Percentiles rank a stretch among this genome's conserved stretches.
Evolutionary conservation across 2,329 filamentous ascomycete species (phyloP).

Genomic region (Cephalotrichum gorgonifer): DNA sequence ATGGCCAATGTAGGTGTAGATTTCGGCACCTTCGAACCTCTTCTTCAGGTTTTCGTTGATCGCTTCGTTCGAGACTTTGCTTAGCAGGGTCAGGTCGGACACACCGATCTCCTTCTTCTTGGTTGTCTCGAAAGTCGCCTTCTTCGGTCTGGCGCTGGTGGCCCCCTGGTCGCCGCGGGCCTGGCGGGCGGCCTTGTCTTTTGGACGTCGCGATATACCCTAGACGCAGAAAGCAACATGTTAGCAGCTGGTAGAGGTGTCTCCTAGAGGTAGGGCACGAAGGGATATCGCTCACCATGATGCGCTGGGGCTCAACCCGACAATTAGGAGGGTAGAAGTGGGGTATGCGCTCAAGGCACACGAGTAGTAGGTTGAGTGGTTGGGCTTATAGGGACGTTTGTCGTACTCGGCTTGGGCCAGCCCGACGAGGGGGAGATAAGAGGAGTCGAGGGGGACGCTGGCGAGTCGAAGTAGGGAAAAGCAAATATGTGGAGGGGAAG

Average conservation of each 20-base stretch:
- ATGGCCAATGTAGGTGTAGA: slow-evolving; percentile 99
- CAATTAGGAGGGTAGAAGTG: neutral
- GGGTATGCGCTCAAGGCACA: neutral
- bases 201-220: slow-evolving; percentile 30
- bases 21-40: slow-evolving; percentile 92
- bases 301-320: neutral
- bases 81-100: slow-evolving; percentile 91
- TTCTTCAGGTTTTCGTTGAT: slow-evolving; percentile 99
- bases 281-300: neutral
- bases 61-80: slow-evolving; percentile 97
- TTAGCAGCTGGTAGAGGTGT: neutral
- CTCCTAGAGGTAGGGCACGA: neutral
- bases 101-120: slow-evolving; percentile 99
- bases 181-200: slow-evolving; percentile 24
- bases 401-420: neutral
- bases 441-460: neutral
- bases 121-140: slow-evolving; percentile 87
- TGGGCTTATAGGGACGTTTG: neutral
- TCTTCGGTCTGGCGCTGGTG: slow-evolving; percentile 63
- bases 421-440: neutral
- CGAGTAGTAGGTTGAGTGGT: neutral
- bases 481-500: neutral
- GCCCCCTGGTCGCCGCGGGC: slow-evolving; percentile 27
- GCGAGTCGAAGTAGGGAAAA: neutral
- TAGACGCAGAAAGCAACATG: slow-evolving; percentile 8